Evolutionary conservation across 805 yeast genomes (phyloP).

Genomic region (Nakazawaea populi): DNA sequence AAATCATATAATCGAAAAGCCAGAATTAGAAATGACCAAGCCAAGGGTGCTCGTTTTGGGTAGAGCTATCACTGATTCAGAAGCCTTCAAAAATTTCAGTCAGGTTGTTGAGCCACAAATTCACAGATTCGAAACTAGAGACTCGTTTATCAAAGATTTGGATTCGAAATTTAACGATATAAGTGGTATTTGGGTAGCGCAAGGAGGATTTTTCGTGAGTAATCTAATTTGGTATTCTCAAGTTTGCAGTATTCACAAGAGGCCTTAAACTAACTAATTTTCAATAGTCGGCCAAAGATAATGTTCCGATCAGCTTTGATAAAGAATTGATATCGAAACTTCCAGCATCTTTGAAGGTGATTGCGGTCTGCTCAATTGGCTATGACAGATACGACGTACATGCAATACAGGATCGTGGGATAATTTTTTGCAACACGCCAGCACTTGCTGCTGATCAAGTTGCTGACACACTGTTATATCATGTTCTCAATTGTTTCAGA

Average conservation of each 20-base stretch:
- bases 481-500: slow-evolving; percentile 56
- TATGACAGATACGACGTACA: slow-evolving; percentile 44
- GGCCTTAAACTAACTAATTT: slow-evolving; percentile 21
- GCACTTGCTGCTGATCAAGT: slow-evolving; percentile 59
- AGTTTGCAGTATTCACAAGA: too few relatives aligned
- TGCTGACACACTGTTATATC: slow-evolving; percentile 61
- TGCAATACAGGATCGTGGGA: slow-evolving; percentile 36
- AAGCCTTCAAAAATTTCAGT: slow-evolving; percentile 32
- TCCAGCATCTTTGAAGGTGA: slow-evolving; percentile 41
- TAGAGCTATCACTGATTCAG: slow-evolving; percentile 27
- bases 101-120: slow-evolving; percentile 29
- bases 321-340: slow-evolving; percentile 18
- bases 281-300: slow-evolving; percentile 26
- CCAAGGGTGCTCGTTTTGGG: slow-evolving; percentile 39
- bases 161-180: slow-evolving; percentile 32
- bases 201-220: slow-evolving; percentile 43
- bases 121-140: slow-evolving; percentile 30
- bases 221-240: too few relatives aligned
- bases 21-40: slow-evolving; percentile 17
- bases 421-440: slow-evolving; percentile 58
- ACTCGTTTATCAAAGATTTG: slow-evolving; percentile 36
- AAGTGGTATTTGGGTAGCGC: slow-evolving; percentile 49
- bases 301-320: slow-evolving; percentile 18
- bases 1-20: too few relatives aligned
- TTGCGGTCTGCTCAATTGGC: slow-evolving; percentile 59